Base-by-base conservation (phyloP, 768 basidiomycete species). In the Sporobolomyces roseus region DNA sequence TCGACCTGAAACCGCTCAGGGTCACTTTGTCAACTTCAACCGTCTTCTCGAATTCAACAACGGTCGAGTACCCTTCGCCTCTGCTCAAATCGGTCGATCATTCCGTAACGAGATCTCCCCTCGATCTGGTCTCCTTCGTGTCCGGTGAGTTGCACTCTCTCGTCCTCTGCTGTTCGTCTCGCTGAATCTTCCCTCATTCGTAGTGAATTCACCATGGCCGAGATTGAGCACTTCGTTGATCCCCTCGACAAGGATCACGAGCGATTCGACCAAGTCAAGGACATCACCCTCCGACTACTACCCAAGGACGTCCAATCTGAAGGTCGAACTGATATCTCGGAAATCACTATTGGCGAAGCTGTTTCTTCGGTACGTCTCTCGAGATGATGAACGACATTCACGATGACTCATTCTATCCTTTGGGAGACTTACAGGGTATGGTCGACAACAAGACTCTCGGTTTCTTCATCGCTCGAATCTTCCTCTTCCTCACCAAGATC, bases 21-120 rank as follows among this genome's bases (percentile, higher is more conserved):
- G 94, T 61, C 96, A 98, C 79, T 99, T 98, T 83, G 86, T 98
- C 78, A 98, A 98, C 83, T 99, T 99, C 82, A 87, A 87, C 71
- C 89, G 94, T 23, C 84, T 98, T 35, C 88, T 98, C 66, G 96
- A 97, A 53, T 98, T 94, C 85, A 98, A 98, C 83, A 96, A 98
- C 78, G 90, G 91, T 17, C 88, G 90, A 27, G 82, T 99, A 27
- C 96, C 94, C 1, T 99, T 98, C 77, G 96, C 94, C 17, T 96
- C 92, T 51, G 96, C 96, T 2, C 93, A 96, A 78, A 90, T 99
- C 73, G 96, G 96, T 38, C 87, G 90, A 60, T 86, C 90, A 23
- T 99, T 99, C 85, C 86, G 96, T 60, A 99, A 99, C 78, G 96
- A 98, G 79, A 98, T 99, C 74, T 93, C 93, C 0, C 96, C 96